Evolutionary conservation across 164 flowering plant species (phyloP).

Genomic region (Vitis rotundifolia): DNA sequence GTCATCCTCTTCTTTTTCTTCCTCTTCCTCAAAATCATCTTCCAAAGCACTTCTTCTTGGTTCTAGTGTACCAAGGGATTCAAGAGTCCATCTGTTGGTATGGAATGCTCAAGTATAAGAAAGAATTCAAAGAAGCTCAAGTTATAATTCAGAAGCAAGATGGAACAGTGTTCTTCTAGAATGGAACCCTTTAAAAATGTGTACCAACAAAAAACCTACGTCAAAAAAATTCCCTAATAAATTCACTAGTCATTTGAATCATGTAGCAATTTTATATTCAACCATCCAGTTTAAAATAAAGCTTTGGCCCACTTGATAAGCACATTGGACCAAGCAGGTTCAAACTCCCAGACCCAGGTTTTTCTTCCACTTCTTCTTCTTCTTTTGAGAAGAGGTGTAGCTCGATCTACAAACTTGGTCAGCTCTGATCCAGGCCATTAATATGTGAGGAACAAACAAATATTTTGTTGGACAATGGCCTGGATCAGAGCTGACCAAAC

Average conservation of each 20-base stretch:
- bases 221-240: background rate
- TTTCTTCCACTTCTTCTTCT: background rate
- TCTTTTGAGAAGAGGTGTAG: no score
- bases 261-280: background rate
- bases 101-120: background rate
- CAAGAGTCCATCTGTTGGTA: slow-evolving; percentile 76
- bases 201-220: background rate
- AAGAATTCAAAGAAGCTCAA: background rate
- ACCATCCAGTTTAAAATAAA: background rate
- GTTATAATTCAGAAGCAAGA: background rate
- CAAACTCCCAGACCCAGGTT: background rate
- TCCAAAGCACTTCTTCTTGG: slow-evolving; percentile 97
- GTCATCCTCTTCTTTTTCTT: slow-evolving; percentile 91
- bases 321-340: background rate
- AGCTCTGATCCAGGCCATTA: background rate
- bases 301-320: background rate
- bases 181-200: background rate
- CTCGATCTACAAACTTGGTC: background rate
- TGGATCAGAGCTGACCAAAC: background rate
- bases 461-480: no score
- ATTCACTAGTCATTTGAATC: background rate
- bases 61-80: slow-evolving; percentile 64
- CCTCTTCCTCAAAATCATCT: slow-evolving; percentile 99
- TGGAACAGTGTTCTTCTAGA: no score
- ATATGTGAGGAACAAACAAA: no score